Evolutionary conservation across 441 rosid species (phyloP).

Genomic region (Isatis lusitanica): DNA sequence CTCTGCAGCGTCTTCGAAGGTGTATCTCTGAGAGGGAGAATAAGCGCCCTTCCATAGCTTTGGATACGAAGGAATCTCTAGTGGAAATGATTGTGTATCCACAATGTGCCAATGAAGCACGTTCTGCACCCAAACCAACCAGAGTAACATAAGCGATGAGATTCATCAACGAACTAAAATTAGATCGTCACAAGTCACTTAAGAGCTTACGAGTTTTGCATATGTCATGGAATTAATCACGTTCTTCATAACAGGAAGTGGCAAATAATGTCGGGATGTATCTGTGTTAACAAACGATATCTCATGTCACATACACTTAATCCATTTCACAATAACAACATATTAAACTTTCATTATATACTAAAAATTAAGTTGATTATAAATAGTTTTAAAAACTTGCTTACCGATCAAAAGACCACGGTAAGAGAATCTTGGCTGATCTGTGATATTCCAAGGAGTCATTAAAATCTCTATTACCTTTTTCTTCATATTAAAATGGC

Average conservation of each 20-base stretch:
- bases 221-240: conserved; percentile 76
- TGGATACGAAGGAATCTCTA: conserved; percentile 78
- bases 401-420: conserved; percentile 76
- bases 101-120: conserved; percentile 83
- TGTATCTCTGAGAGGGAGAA: conserved; percentile 57
- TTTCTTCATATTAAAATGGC: conserved; percentile 49
- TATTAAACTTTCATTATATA: background rate
- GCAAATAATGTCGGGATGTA: conserved; percentile 75
- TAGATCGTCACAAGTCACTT: background rate
- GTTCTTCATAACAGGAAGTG: conserved; percentile 56
- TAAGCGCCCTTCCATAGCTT: conserved; percentile 76
- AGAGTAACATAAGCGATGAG: background rate
- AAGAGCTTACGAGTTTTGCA: conserved; percentile 60
- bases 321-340: background rate
- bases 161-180: conserved; percentile 11
- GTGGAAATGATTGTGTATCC: conserved; percentile 72
- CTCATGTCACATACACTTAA: background rate
- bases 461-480: conserved; percentile 45
- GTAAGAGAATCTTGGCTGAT: conserved; percentile 66
- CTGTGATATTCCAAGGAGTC: conserved; percentile 64
- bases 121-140: conserved; percentile 47
- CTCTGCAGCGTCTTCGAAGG: conserved; percentile 64
- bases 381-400: background rate
- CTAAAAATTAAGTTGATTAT: no score
- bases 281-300: conserved; percentile 42